These are phyloP conservation scores for Turnera subulata DNA, from an alignment of 345 rosid genomes.

Conservation along the genomic window DNA sequence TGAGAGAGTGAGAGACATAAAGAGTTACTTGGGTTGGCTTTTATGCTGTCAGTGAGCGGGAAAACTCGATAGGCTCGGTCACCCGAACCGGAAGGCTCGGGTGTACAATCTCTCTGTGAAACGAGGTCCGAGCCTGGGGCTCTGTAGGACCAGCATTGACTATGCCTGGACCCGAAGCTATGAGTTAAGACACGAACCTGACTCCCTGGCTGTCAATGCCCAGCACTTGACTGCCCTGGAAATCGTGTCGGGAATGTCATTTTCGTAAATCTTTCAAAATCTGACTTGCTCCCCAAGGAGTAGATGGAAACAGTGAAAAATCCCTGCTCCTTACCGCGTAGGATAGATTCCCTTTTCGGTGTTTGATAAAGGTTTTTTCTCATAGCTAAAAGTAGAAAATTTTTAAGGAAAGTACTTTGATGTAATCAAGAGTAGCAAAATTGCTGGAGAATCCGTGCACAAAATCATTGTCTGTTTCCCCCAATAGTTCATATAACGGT, in stretches of 20 bases:
- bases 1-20: not conserved
- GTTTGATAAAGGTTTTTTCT: no score
- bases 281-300: constrained; percentile 54
- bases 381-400: no score
- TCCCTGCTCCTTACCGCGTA: not conserved
- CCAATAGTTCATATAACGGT: no score
- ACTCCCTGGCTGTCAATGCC: constrained; percentile 7
- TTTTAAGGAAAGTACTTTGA: no score
- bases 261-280: constrained; percentile 17
- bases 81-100: constrained; percentile 34
- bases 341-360: no score
- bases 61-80: constrained; percentile 26
- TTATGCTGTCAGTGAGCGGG: constrained; percentile 31
- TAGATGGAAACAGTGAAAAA: not conserved
- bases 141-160: constrained; percentile 39
- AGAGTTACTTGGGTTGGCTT: not conserved
- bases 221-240: constrained; percentile 22
- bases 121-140: constrained; percentile 9
- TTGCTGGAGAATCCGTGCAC: no score
- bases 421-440: no score
- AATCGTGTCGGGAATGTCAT: constrained; percentile 26
- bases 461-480: no score
- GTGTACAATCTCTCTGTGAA: constrained; percentile 7
- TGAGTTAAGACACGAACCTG: constrained; percentile 27
- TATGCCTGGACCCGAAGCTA: constrained; percentile 21